A percentile compares a stretch with the other conserved stretches of the same genome.
Conservation (phyloP, 2,329 filamentous ascomycete species). For the Stachybotrys chlorohalonatus region DNA sequence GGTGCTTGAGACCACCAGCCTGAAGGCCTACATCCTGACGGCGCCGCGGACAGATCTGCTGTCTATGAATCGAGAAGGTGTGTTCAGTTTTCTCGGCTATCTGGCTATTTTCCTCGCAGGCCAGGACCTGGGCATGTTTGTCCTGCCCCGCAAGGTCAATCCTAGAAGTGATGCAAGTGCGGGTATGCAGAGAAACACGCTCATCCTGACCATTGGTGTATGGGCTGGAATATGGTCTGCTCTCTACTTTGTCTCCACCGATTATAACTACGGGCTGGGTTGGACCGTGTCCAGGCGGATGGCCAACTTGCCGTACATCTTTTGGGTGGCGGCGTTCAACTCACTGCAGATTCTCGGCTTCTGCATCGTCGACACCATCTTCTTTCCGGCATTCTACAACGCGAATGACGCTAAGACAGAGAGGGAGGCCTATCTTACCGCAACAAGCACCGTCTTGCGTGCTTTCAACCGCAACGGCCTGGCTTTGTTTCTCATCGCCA, state of each 20-base stretch:
- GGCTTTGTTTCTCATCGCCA: conserved; percentile 76
- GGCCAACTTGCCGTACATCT: conserved; percentile 86
- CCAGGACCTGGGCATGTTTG: conserved; percentile 70
- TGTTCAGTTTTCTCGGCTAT: conserved; percentile 94
- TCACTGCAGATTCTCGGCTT: conserved; percentile 72
- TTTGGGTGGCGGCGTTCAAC: conserved; percentile 93
- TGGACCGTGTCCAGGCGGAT: conserved; percentile 77
- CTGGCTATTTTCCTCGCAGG: conserved; percentile 90
- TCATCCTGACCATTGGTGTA: conserved; percentile 53
- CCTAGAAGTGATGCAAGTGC: conserved; percentile 31
- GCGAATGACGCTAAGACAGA: conserved; percentile 48
- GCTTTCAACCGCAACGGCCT: conserved; percentile 87
- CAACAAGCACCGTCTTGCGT: conserved; percentile 72
- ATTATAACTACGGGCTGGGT: conserved; percentile 60
- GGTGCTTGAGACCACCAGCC: conserved; percentile 62
- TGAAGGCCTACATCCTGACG: conserved; percentile 75
- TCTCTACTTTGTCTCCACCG: conserved; percentile 62
- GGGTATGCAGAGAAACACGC: conserved; percentile 40
- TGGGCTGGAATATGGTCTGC: conserved; percentile 61
- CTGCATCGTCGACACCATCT: conserved; percentile 64
- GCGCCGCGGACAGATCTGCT: conserved; percentile 71
- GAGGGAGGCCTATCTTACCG: conserved; percentile 51
- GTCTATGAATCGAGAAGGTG: conserved; percentile 85
- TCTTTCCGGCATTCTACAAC: conserved; percentile 66
- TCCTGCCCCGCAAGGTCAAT: conserved; percentile 55